Evolutionary conservation across 768 basidiomycete species (phyloP).

Genomic region (Leccinum barrowsii): DNA sequence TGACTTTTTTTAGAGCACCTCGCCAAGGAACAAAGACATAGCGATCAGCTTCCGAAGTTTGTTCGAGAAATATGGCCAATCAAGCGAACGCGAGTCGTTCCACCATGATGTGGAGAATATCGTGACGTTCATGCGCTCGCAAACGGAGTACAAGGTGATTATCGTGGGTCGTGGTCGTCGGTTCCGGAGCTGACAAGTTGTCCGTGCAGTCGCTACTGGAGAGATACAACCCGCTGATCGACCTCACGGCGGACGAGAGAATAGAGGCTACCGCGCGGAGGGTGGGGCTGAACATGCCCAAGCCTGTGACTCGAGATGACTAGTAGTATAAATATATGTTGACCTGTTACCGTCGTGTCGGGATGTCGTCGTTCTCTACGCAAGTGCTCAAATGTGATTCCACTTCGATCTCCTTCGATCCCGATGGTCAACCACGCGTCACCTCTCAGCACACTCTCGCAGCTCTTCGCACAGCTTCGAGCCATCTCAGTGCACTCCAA

Average conservation of each 20-base stretch:
- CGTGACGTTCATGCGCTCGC: constrained; percentile 65
- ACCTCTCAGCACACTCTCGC: constrained; percentile 47
- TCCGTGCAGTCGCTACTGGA: constrained; percentile 64
- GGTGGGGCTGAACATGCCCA: constrained; percentile 87
- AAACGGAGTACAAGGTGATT: constrained; percentile 75
- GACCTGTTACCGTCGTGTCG: constrained; percentile 4
- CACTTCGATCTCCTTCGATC: constrained; percentile 53
- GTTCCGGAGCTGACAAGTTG: background rate
- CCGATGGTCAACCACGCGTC: constrained; percentile 45
- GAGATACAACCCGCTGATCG: constrained; percentile 82
- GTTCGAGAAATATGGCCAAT: constrained; percentile 39
- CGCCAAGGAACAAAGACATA: constrained; percentile 40
- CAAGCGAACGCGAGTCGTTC: constrained; percentile 24
- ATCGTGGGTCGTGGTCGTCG: constrained; percentile 13
- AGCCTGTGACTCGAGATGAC: constrained; percentile 49
- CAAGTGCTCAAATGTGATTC: constrained; percentile 61
- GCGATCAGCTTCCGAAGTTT: constrained; percentile 51
- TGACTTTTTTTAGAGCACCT: constrained; percentile 33
- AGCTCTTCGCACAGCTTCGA: constrained; percentile 54
- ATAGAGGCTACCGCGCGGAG: constrained; percentile 81
- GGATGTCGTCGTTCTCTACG: constrained; percentile 22
- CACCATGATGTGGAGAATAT: constrained; percentile 55
- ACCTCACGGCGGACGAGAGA: constrained; percentile 76
- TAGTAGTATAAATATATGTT: constrained; percentile 5
- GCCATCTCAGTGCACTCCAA: constrained; percentile 43